Evolutionary conservation across 805 yeast genomes (phyloP).

Genomic region (Yamadazyma phyllophila): DNA sequence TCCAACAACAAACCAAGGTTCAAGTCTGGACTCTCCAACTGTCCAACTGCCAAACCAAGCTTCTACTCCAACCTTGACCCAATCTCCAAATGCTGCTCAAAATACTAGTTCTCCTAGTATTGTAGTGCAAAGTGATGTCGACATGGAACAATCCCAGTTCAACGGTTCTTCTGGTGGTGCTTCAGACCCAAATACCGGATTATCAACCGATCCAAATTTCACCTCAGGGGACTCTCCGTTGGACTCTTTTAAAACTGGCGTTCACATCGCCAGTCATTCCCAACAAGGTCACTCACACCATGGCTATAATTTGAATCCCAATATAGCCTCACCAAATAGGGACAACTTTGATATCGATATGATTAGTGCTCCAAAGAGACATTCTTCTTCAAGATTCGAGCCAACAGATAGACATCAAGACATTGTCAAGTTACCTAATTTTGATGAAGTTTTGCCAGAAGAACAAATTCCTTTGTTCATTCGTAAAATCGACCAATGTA

Average conservation of each 20-base stretch:
- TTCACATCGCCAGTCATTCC: conserved; percentile 18
- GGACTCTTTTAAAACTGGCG: conserved; percentile 15
- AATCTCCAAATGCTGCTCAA: conserved; percentile 9
- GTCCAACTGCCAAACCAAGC: conserved; percentile 14
- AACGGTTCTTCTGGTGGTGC: neutral
- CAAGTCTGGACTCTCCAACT: conserved; percentile 20
- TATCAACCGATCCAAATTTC: neutral
- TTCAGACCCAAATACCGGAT: neutral
- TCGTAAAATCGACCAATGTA: conserved; percentile 91
- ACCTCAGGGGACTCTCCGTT: conserved; percentile 4
- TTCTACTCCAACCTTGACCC: conserved; percentile 5
- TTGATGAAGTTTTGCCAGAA: conserved; percentile 80
- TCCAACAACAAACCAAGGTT: conserved; percentile 8
- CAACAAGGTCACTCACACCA: conserved; percentile 21
- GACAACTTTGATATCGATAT: conserved; percentile 76
- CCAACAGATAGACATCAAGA: conserved; percentile 52
- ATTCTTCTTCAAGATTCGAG: conserved; percentile 88
- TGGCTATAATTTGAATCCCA: conserved; percentile 21
- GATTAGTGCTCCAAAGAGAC: conserved; percentile 79
- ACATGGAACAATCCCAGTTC: conserved; percentile 13
- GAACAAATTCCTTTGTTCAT: conserved; percentile 78
- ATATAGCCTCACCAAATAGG: conserved; percentile 57
- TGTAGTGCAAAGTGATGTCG: conserved; percentile 14
- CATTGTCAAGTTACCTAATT: conserved; percentile 74
- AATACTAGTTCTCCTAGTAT: conserved; percentile 13